A percentile compares a stretch with the other conserved stretches of the same genome.
These are phyloP conservation scores for Quercus tomentella DNA, from an alignment of 331 rosid genomes.

Conservation along the genomic window DNA sequence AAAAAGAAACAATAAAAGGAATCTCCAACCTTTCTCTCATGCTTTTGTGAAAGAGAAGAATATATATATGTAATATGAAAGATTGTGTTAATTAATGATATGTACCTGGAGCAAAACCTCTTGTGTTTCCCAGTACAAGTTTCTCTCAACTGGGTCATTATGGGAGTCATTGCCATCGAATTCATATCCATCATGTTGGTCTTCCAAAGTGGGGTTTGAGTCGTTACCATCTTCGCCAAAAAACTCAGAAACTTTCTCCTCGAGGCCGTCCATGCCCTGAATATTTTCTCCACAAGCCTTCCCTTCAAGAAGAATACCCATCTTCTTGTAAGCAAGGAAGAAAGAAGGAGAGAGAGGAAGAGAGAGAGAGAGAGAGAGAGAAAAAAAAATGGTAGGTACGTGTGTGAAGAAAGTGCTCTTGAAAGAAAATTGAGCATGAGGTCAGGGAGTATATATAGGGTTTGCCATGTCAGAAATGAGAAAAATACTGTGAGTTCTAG, in stretches of 20 bases:
- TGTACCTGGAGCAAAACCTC: slow-evolving; percentile 43
- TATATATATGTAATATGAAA: neutral
- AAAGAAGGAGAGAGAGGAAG: too few relatives aligned
- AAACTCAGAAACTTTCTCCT: slow-evolving; percentile 41
- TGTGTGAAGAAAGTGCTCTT: neutral
- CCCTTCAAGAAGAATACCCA: slow-evolving; percentile 1
- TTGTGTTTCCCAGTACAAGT: slow-evolving; percentile 64
- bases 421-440: neutral
- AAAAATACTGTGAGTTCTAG: too few relatives aligned
- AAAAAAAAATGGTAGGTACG: too few relatives aligned
- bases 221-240: slow-evolving; percentile 14
- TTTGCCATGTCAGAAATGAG: neutral
- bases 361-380: neutral
- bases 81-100: neutral
- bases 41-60: too few relatives aligned
- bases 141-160: slow-evolving; percentile 3
- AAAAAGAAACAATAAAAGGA: too few relatives aligned
- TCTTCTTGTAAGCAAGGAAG: too few relatives aligned
- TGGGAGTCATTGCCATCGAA: slow-evolving; percentile 2
- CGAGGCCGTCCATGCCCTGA: slow-evolving; percentile 48
- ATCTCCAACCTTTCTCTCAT: too few relatives aligned
- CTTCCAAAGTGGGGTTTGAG: neutral
- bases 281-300: neutral
- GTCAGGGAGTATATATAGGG: neutral
- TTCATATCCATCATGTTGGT: neutral